phyloP scores from a whole-genome alignment of 495 filamentous ascomycete species.

The Penicillium crystallinum region DNA sequence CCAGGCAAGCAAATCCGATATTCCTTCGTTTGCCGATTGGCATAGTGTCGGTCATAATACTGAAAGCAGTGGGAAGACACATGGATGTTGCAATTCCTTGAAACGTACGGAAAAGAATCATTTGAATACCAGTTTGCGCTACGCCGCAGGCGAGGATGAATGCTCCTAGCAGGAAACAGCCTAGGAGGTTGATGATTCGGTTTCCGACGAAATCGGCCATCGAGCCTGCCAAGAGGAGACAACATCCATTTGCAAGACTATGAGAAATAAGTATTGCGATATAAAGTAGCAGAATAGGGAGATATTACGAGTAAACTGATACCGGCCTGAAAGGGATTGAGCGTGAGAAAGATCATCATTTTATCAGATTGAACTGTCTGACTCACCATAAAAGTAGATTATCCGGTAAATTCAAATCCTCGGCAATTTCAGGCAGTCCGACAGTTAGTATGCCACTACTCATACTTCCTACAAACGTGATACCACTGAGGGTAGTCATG shows the following conservation, averaged over 20 bases:
- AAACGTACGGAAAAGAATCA: conserved; percentile 48
- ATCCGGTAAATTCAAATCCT: conserved; percentile 17
- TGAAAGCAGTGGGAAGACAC: conserved; percentile 47
- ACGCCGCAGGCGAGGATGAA: conserved; percentile 47
- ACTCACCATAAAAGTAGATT: conserved; percentile 20
- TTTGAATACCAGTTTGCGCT: conserved; percentile 37
- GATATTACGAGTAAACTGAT: conserved; percentile 21
- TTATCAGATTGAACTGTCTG: neutral
- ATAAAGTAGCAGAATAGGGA: neutral
- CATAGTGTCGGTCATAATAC: conserved; percentile 42
- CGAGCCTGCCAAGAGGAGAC: conserved; percentile 46
- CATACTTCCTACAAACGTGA: conserved; percentile 21
- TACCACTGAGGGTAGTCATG: conserved; percentile 15
- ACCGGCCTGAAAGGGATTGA: conserved; percentile 9
- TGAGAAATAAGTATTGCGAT: neutral
- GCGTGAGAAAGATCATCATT: neutral
- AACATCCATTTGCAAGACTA: conserved; percentile 43
- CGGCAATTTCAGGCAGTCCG: conserved; percentile 15
- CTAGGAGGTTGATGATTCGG: conserved; percentile 38
- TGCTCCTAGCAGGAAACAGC: conserved; percentile 36
- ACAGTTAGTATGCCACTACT: conserved; percentile 18
- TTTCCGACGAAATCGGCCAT: conserved; percentile 49
- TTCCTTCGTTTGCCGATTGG: conserved; percentile 43
- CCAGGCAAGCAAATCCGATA: conserved; percentile 47
- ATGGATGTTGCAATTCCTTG: conserved; percentile 47